Evolutionary conservation across 345 rosid genomes (phyloP), one percentile per base, ranked within the genome.

Genomic region (Stellera chamaejasme): DNA sequence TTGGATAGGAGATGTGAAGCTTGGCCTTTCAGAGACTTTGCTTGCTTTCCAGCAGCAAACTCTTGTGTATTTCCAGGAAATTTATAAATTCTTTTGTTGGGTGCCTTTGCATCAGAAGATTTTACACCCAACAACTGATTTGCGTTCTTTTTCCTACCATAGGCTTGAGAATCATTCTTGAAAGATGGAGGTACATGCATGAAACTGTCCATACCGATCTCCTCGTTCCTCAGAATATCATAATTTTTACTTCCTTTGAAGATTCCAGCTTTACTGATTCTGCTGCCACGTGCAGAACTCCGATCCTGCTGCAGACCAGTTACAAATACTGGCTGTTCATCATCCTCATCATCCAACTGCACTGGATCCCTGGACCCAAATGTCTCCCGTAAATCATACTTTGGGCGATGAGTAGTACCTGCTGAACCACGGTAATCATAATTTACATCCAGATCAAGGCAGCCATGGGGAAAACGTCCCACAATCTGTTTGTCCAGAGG

Each of bases 271-370:
- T 74, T 86, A 27, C 68, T 78, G 45, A 58, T 52, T 49, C 48
- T 25, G 64, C 61, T 45, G 61, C 65, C 66, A 26, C 45, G 65
- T 45, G 60, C 50, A 56, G 39, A 62, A 72, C 73, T 79, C 53
- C 57, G 74, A 50, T 75, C 75, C 67, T 67, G 81, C 26, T 72
- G 78, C 46, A 72, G 49, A 67, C 85, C 85, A 62, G 62, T 73
- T 62, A 83, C 86, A 77, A 79, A 84, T 49, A 84, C 67, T 55
- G 87, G 79, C 51, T 81, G 84, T 50, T 83, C 83, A 66, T 48
- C 65, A 55, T 68, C 39, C 39, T 32, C 85, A 56, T 82, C 72
- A 56, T 78, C 81, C 41, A 64, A 66, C 67, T 65, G 67, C 60
- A 75, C 68, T 55, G 52, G 77, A 67, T 83, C 82, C 64, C 77